Evolutionary conservation across 192 early-diverging fungal genomes (phyloP).

Genomic region (Coemansia sp.): DNA sequence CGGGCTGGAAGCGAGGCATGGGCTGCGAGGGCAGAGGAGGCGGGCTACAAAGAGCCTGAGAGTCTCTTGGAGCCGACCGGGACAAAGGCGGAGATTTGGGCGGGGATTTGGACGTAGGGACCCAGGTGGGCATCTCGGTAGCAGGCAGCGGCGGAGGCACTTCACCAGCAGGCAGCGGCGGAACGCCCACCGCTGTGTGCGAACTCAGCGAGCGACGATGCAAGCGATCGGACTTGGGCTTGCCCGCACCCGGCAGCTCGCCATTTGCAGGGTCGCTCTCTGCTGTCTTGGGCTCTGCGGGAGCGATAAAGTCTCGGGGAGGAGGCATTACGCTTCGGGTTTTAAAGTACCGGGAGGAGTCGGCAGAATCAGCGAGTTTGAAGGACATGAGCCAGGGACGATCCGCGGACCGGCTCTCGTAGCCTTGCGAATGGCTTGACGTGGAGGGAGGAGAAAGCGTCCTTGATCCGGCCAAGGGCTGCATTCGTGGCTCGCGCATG

Average conservation of each 20-base stretch:
- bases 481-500: slow-evolving; percentile 40
- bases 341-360: slow-evolving; percentile 25
- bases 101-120: slow-evolving; percentile 7
- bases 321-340: slow-evolving; percentile 1
- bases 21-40: slow-evolving; percentile 37
- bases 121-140: slow-evolving; percentile 32
- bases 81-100: too few relatives aligned
- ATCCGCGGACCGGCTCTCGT: slow-evolving; percentile 19
- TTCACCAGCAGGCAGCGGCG: slow-evolving; percentile 23
- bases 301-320: not conserved
- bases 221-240: slow-evolving; percentile 8
- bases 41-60: too few relatives aligned
- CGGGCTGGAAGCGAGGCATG: slow-evolving; percentile 47
- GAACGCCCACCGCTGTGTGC: slow-evolving; percentile 9
- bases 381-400: slow-evolving; percentile 49
- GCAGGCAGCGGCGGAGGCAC: slow-evolving; percentile 36
- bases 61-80: too few relatives aligned
- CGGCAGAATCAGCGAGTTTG: slow-evolving; percentile 33
- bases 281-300: too few relatives aligned
- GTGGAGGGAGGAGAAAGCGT: not conserved
- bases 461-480: slow-evolving; percentile 2
- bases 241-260: not conserved
- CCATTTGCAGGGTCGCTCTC: not conserved
- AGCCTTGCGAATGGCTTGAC: slow-evolving; percentile 18
- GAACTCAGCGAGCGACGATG: slow-evolving; percentile 24